phyloP scores from a whole-genome alignment of 1,284 basidiomycete genomes.

The Golubevia sp. region DNA sequence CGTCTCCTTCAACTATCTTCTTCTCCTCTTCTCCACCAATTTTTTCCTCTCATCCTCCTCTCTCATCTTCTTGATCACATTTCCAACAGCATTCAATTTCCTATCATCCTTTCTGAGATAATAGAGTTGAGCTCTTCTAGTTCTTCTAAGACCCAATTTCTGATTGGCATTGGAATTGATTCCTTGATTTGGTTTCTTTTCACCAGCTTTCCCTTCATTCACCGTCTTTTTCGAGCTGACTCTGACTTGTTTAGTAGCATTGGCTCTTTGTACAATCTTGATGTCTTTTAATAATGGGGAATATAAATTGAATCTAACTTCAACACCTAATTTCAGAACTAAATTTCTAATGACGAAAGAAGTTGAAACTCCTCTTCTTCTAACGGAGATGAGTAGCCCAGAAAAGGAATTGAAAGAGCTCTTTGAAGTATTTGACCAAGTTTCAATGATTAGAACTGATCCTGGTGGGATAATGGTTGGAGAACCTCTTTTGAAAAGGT shows the following conservation, averaged over 20 bases:
- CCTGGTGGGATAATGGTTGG: conserved; percentile 44
- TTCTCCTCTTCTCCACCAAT: too few relatives aligned
- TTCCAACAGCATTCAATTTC: conserved; percentile 35
- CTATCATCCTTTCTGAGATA: conserved; percentile 52
- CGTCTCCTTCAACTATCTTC: too few relatives aligned
- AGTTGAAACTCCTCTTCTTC: conserved; percentile 45
- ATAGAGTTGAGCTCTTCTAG: conserved; percentile 55
- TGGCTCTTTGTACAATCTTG: conserved; percentile 43
- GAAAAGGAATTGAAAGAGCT: conserved; percentile 48
- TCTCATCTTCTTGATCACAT: conserved; percentile 35
- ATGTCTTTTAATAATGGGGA: conserved; percentile 55
- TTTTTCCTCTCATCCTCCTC: too few relatives aligned
- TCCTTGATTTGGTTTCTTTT: too few relatives aligned
- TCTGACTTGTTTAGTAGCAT: conserved; percentile 41
- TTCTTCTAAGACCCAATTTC: conserved; percentile 26
- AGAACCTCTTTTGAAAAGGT: conserved; percentile 47
- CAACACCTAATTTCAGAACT: conserved; percentile 55
- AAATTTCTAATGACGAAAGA: conserved; percentile 55
- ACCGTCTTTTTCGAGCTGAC: background rate
- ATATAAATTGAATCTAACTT: conserved; percentile 56
- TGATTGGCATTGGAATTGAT: too few relatives aligned
- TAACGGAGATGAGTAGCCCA: conserved; percentile 52
- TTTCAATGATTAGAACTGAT: conserved; percentile 53
- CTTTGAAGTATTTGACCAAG: conserved; percentile 33
- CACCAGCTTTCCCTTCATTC: too few relatives aligned